These are phyloP conservation scores for Penicillium sp. DNA, from an alignment of 2,329 filamentous ascomycete species.

Conservation along the genomic window DNA sequence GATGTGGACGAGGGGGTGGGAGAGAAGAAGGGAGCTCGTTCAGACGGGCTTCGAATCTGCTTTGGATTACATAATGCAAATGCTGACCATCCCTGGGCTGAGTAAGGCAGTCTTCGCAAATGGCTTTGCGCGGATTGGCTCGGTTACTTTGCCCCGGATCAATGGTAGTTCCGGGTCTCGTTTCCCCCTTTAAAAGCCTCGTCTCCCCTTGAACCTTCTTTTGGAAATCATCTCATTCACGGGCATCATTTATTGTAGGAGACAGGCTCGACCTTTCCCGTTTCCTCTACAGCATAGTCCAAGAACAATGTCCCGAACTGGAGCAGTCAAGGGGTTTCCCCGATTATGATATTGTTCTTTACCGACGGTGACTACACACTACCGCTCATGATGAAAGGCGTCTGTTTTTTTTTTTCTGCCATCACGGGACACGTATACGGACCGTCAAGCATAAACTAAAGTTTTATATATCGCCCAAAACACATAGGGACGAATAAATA, in stretches of 20 bases:
- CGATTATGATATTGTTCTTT: slow-evolving; percentile 64
- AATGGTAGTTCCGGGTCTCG: slow-evolving; percentile 29
- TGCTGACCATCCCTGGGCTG: slow-evolving; percentile 27
- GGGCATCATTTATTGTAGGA: slow-evolving; percentile 68
- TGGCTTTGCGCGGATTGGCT: slow-evolving; percentile 40
- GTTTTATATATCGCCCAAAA: too few species aligned
- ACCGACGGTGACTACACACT: slow-evolving; percentile 64
- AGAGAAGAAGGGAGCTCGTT: slow-evolving; percentile 26
- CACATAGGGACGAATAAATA: too few species aligned
- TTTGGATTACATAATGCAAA: slow-evolving; percentile 26
- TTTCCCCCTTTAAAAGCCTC: slow-evolving; percentile 18
- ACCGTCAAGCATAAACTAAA: background rate
- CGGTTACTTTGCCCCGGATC: slow-evolving; percentile 27
- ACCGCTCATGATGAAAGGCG: background rate
- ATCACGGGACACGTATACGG: background rate
- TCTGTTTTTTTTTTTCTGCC: background rate
- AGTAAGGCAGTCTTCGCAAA: slow-evolving; percentile 35
- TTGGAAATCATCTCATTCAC: slow-evolving; percentile 53
- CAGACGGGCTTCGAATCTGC: slow-evolving; percentile 32
- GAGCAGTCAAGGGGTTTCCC: slow-evolving; percentile 58
- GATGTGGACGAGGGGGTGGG: slow-evolving; percentile 15
- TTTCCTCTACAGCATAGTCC: slow-evolving; percentile 63
- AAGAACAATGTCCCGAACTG: slow-evolving; percentile 66
- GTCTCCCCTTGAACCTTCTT: slow-evolving; percentile 19
- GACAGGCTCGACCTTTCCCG: slow-evolving; percentile 50